A percentile compares a stretch with the other conserved stretches of the same genome.
phyloP scores from a whole-genome alignment of 1,284 basidiomycete species.

The Malassezia caprae region DNA sequence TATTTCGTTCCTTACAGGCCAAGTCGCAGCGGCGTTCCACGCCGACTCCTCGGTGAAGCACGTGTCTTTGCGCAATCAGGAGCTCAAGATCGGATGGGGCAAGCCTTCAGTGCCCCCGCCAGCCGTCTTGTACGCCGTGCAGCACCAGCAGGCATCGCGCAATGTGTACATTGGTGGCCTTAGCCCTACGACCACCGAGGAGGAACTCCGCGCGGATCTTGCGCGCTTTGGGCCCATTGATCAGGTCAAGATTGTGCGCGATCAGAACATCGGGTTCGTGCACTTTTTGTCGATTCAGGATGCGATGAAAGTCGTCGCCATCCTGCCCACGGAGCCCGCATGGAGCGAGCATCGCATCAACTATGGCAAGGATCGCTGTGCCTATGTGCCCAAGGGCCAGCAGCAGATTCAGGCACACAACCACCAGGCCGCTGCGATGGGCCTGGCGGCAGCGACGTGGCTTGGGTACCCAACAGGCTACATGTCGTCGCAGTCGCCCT shows the following conservation, averaged over 20 bases:
- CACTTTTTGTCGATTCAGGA: constrained; percentile 46
- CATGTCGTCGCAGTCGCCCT: neutral
- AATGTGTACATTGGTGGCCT: constrained; percentile 45
- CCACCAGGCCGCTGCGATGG: constrained; percentile 46
- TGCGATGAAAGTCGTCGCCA: constrained; percentile 43
- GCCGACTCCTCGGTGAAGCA: constrained; percentile 46
- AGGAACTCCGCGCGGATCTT: constrained; percentile 38
- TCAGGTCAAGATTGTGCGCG: constrained; percentile 47
- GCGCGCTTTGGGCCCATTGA: constrained; percentile 45
- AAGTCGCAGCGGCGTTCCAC: constrained; percentile 43
- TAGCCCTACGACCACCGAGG: constrained; percentile 35
- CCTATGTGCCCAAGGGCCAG: constrained; percentile 45
- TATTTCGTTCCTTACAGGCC: constrained; percentile 57
- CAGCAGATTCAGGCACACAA: constrained; percentile 48
- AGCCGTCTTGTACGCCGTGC: constrained; percentile 43
- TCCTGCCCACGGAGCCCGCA: constrained; percentile 35
- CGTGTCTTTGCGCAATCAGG: constrained; percentile 40
- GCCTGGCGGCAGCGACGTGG: constrained; percentile 43
- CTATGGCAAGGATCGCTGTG: constrained; percentile 47
- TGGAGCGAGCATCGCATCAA: constrained; percentile 42
- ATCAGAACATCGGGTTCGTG: constrained; percentile 46
- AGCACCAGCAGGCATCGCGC: constrained; percentile 42
- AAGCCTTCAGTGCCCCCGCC: constrained; percentile 39
- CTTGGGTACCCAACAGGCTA: constrained; percentile 41
- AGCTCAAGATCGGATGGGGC: constrained; percentile 49